Evolutionary conservation across 2,329 filamentous ascomycete species (phyloP).

Genomic region (Aschersonia sp.): DNA sequence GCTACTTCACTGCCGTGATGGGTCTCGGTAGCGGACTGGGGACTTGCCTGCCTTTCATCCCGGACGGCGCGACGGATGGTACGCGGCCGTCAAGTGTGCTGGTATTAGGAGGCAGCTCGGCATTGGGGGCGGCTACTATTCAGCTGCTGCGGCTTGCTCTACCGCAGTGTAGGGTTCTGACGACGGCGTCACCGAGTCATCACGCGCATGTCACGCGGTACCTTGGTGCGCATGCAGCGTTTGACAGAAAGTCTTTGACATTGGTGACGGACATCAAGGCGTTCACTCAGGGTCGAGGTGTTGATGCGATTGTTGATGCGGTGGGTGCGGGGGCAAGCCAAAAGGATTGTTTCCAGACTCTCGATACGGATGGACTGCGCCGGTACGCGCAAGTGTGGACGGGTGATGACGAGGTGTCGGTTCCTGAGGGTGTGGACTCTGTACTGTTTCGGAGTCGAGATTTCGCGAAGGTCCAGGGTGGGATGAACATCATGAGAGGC

Average conservation of each 20-base stretch:
- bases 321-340: conserved; percentile 5
- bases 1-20: conserved; percentile 1
- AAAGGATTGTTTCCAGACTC: background rate
- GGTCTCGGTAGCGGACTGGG: background rate
- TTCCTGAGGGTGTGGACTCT: background rate
- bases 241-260: background rate
- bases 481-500: background rate
- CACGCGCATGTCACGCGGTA: background rate
- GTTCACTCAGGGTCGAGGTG: background rate
- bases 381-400: conserved; percentile 1
- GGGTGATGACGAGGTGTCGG: background rate
- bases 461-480: background rate
- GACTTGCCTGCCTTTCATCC: conserved; percentile 1
- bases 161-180: conserved; percentile 6
- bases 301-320: conserved; percentile 5
- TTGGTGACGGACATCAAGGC: background rate
- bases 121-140: conserved; percentile 8
- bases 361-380: background rate
- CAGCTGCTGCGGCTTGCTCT: conserved; percentile 8
- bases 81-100: conserved; percentile 3
- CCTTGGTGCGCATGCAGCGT: background rate
- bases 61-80: conserved; percentile 5
- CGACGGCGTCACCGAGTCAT: conserved; percentile 7
- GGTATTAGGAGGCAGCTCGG: conserved; percentile 9
- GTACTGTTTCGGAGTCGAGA: background rate